These are phyloP conservation scores for carrot (Daucus carota) DNA, from an alignment of 129 eudicot species.

Conservation along the genomic window DH1_v3.0 NC_030382.2:46384001-46384500, in stretches of 20 bases:
- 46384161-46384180: conserved; percentile 5
- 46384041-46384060: conserved; percentile 95
- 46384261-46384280: conserved; percentile 97
- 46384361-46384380: neutral
- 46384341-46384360: neutral
- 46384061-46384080: neutral
- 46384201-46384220: conserved; percentile 84
- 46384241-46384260: conserved; percentile 94
- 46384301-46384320: neutral
- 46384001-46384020: conserved; percentile 68
- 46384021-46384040: conserved; percentile 80
- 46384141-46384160: conserved; percentile 1
- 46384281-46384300: conserved; percentile 64
- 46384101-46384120: neutral
- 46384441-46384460: neutral
- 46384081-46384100: neutral
- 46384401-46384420: neutral
- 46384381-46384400: neutral
- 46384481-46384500: neutral
- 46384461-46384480: neutral
- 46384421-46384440: neutral
- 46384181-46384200: conserved; percentile 83
- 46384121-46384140: neutral
- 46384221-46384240: conserved; percentile 79
- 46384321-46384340: too few relatives aligned